Evolutionary conservation across 441 rosid species (phyloP), one percentile per base, ranked within the genome.

Genomic region (Erodium trifolium): DNA sequence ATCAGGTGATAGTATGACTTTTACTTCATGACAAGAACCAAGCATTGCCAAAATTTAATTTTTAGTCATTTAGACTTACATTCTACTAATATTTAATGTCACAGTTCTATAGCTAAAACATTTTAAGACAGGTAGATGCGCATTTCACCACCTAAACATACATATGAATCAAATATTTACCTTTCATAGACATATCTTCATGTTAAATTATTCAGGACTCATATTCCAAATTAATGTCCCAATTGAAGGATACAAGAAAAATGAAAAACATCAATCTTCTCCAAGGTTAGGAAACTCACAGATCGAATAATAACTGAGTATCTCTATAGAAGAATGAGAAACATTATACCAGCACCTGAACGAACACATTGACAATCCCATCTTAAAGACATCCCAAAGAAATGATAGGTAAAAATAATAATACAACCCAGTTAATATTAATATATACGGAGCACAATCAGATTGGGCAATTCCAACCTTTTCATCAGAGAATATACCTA

Each of bases 271-370:
- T 18, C 68, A 53, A 70, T 72, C 72, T 75, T 77, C 83, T 78
- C 80, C 39, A 18, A 77, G 80, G 75, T 76, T 31, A 80, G 86
- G 68, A 83, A 79, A 84, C 86, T 84, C 88, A 82, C 87, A 84
- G 85, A 83, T 77, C 68, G 79, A 71, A 76, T 55, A 81, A 78
- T 81, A 81, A 82, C 82, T 77, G 84, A 77, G 85, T 80, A 78
- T 76, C 87, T 75, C 81, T 78, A 81, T 69, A 81, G 86, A 77
- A 77, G 86, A 78, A 82, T 81, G 76, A 77, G 84, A 77, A 77
- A 84, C 83, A 84, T 79, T 79, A 82, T 76, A 80, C 79, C 88
- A 80, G 83, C 87, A 81, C 88, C 85, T 80, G 91, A 86, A 79
- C 81, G 80, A 85, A 82, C 86, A 86, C 80, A 82, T 83, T 69